Percentiles rank a stretch among this genome's conserved stretches.
phyloP scores from a whole-genome alignment of 202 grass and related monocot genomes.

The Dendrocalamus latiflorus region DNA sequence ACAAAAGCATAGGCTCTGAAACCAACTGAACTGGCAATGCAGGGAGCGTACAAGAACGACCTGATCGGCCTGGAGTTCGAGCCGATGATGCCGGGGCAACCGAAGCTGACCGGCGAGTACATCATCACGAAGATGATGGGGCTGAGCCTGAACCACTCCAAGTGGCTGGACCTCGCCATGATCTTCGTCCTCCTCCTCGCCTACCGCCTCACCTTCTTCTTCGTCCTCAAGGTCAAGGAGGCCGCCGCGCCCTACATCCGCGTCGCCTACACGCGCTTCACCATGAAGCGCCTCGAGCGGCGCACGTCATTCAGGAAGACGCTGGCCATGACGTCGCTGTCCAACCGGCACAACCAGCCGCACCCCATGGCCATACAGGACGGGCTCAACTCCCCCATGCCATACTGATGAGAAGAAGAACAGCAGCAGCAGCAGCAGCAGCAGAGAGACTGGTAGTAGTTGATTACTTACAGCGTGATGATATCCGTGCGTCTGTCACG shows the following conservation, averaged over 20 bases:
- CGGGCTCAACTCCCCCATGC: constrained; percentile 79
- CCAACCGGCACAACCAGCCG: constrained; percentile 58
- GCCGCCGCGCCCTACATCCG: constrained; percentile 62
- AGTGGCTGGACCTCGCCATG: constrained; percentile 80
- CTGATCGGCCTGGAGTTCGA: constrained; percentile 89
- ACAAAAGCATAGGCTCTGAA: neutral
- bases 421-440: neutral
- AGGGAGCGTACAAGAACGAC: constrained; percentile 93
- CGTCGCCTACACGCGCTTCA: constrained; percentile 54
- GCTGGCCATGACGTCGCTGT: constrained; percentile 39
- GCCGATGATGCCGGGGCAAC: constrained; percentile 67
- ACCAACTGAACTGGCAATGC: neutral
- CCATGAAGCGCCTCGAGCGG: constrained; percentile 45
- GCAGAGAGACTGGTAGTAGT: constrained; percentile 9
- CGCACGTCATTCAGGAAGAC: constrained; percentile 62
- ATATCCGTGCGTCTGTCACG: constrained; percentile 16
- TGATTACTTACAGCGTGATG: constrained; percentile 8
- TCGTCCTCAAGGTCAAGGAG: constrained; percentile 86
- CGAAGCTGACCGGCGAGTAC: constrained; percentile 70
- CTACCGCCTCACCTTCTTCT: constrained; percentile 82
- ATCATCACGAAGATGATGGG: constrained; percentile 68
- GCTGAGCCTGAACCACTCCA: constrained; percentile 60
- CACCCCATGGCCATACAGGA: constrained; percentile 79
- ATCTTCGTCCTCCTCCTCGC: constrained; percentile 75
- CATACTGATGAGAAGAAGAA: constrained; percentile 34